Evolutionary conservation across 345 rosid species (phyloP).

Genomic region (Salix caprea): DNA sequence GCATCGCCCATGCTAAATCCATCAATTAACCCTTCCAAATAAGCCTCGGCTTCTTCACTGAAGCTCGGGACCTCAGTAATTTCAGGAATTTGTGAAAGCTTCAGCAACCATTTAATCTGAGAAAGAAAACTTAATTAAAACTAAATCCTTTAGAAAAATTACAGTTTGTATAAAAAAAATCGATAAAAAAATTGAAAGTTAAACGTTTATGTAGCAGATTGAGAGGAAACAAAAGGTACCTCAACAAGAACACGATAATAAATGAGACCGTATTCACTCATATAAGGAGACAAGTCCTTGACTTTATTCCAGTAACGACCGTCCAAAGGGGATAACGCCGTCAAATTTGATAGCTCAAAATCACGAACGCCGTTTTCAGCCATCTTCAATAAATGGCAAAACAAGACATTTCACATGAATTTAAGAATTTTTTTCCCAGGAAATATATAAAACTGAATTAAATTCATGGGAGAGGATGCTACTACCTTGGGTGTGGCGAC

Average conservation of each 20-base stretch:
- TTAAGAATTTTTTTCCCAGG: neutral
- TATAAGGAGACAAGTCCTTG: slow-evolving; percentile 71
- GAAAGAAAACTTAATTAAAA: slow-evolving; percentile 2
- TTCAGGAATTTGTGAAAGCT: slow-evolving; percentile 76
- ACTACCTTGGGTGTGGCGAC: neutral
- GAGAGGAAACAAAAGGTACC: slow-evolving; percentile 30
- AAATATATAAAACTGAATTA: neutral
- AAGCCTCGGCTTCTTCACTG: slow-evolving; percentile 54
- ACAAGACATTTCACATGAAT: neutral
- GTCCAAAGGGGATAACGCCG: slow-evolving; percentile 85
- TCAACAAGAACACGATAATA: slow-evolving; percentile 79
- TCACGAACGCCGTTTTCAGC: slow-evolving; percentile 25
- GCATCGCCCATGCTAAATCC: slow-evolving; percentile 70
- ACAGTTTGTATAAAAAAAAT: neutral
- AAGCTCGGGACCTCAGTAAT: slow-evolving; percentile 78
- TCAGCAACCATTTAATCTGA: slow-evolving; percentile 85
- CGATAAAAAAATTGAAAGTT: neutral
- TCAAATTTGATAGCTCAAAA: slow-evolving; percentile 66
- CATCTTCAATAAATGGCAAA: slow-evolving; percentile 27
- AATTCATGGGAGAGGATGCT: neutral
- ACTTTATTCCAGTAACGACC: slow-evolving; percentile 92
- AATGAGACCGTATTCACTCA: slow-evolving; percentile 88
- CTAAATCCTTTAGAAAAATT: neutral
- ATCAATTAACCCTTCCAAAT: slow-evolving; percentile 62
- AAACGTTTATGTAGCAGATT: neutral